phyloP scores from a whole-genome alignment of 2,329 filamentous ascomycete genomes.

The Penicillium nordicum region DNA sequence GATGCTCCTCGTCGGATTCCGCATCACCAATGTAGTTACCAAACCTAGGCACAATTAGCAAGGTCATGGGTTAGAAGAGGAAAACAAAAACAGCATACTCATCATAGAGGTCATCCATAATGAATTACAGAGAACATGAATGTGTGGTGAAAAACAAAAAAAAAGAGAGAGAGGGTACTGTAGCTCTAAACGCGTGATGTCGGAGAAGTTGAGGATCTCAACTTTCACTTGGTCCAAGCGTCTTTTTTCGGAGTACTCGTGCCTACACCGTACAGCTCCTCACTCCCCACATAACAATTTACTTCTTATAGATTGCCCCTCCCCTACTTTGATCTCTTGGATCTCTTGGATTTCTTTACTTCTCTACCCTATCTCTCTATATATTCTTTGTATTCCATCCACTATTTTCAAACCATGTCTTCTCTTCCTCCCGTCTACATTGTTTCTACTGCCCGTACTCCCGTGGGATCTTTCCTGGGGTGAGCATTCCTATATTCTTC shows the following conservation, averaged over 20 bases:
- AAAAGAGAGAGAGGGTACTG: not conserved
- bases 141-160: constrained; percentile 9
- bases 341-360: not conserved
- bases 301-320: constrained; percentile 10
- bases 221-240: constrained; percentile 25
- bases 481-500: constrained; percentile 44
- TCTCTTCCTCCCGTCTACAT: constrained; percentile 89
- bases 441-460: constrained; percentile 85
- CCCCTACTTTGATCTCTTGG: not conserved
- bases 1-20: constrained; percentile 80
- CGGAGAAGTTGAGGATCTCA: constrained; percentile 19
- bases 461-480: constrained; percentile 92
- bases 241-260: constrained; percentile 17
- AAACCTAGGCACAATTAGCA: constrained; percentile 59
- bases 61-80: constrained; percentile 13
- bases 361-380: not conserved
- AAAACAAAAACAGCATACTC: constrained; percentile 57
- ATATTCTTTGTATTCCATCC: not conserved
- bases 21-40: constrained; percentile 98
- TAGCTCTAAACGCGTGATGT: constrained; percentile 19
- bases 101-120: constrained; percentile 95
- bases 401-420: constrained; percentile 55
- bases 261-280: constrained; percentile 29
- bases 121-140: constrained; percentile 19
- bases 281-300: constrained; percentile 17